Base-by-base conservation (phyloP, 2,329 filamentous ascomycete species). In the Pyricularia sp. region DNA sequence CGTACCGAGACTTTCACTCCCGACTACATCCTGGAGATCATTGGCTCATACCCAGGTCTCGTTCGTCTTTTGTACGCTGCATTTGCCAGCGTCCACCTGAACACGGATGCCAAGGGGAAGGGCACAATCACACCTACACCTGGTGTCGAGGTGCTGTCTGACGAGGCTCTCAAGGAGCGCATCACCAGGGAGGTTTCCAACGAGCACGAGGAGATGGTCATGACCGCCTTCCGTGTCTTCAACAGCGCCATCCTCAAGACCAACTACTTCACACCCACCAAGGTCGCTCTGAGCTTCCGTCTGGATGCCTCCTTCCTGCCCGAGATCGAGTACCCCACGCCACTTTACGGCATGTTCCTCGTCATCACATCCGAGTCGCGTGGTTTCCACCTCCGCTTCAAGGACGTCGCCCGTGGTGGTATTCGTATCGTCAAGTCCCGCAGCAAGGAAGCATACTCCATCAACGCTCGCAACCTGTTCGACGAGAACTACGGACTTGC, bases 401-500 rank as follows among this genome's bases (percentile, higher is more conserved):
- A 93, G 72, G 94, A 99, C 72, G 96, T 99, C 72, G 89, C 94
- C 63, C 91, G 94, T 73, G 94, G 94, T 69, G 94, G 94, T 76
- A 99, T 99, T 71, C 91, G 94, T 69, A 99, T 99, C 68, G 94
- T 99, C 77, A 97, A 97, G 82, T 97, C 93, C 66, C 87, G 94
- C 71, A 97, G 93, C 78, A 91, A 92, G 76, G 94, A 99, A 76
- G 91, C 93, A 2, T 99, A 97, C 74, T 85, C 88, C 67, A 97
- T 97, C 81, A 99, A 99, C 74, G 93, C 93, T 49, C 89, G 94
- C 66, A 96, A 92, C 66, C 83, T 99, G 68, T 99, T 99, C 72
- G 94, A 99, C 71, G 94, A 99, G 80, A 99, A 99, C 78, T 99
- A 99, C 78, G 96, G 94, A 68, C 84, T 99, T 67, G 93, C 94